Base-by-base conservation (phyloP, 805 yeast genomes). In the Vanderwaltozyma polyspora region DNA sequence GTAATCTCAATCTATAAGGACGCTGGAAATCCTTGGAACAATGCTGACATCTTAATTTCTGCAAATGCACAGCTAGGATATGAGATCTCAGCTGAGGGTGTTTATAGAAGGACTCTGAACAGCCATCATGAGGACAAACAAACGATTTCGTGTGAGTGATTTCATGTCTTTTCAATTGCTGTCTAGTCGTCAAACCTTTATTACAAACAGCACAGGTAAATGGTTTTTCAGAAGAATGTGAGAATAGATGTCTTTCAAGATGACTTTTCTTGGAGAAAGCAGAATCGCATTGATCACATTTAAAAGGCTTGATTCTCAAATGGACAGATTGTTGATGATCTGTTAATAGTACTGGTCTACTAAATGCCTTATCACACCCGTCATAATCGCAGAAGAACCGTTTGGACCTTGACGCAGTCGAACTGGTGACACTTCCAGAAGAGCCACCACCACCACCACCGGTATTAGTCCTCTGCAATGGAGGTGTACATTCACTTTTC, bases 91-190 rank as follows among this genome's bases (percentile, higher is more conserved):
- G 63, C 12, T 83, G 76, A 39, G 81, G 83, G 54, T 79, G 84
- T 44, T 79, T 80, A 49, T 76, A 71, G 48, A 85, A 89, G 1
- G 75, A 55, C 44, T 75, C 83, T 0, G 45, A 42, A 50, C 98
- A 91, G 3, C 65, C 72, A 17, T 68, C 77, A 43, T 68, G 62
- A 2, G 68, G 46, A 54, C 95, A 85, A 17, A 43, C 40, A 47
- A 76, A 78, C 1, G 84, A 71, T 42, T 69, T 67, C 4, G 75
- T 74, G 53, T 91, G 97, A 2, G 94, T 79, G 25, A 72, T 68
- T 57, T 79, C 85, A 55, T 91, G 98, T 34, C 95, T 68, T 41
- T 68, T 72, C 37, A 85, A 63, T 50, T 87, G 96, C 59, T 91
- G 97, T 33, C 55, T 55, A 0, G 94, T 70, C 34, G 76, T 78